Base-by-base conservation (phyloP, 768 basidiomycete genomes). In the Suillus plorans region DNA sequence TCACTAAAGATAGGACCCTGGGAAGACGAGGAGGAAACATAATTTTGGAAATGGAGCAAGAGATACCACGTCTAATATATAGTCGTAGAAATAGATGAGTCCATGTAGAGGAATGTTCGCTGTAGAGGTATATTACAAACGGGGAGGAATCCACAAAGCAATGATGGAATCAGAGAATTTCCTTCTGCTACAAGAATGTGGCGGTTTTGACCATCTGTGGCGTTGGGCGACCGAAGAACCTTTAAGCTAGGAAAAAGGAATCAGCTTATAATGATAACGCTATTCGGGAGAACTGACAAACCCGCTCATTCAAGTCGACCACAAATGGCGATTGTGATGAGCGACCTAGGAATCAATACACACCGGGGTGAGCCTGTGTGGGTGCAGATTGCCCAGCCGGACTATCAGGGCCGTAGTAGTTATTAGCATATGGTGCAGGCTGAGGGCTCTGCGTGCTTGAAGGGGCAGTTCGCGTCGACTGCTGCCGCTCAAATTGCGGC, bases 351-450 rank as follows among this genome's bases (percentile, higher is more conserved):
- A 34, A 6, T 71, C 65, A 73, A 62, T 67, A 83, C 79, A 79
- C 76, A 85, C 82, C 83, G 68, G 83, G 80, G 75, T 83, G 84
- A 65, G 78, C 68, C 69, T 83, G 82, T 31, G 69, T 76, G 45
- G 69, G 75, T 50, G 74, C 69, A 4, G 83, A 82, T 57, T 74
- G 74, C 57, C 79, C 76, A 50, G 81, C 61, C 42, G 72, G 73
- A 41, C 71, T 66, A 20, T 59, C 58, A n/a, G 34, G 64, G 63
- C 36, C 69, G 65, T 77, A 64, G 61, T 80, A 77, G 18, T 70
- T 69, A 62, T 79, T 74, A 60, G 72, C 75, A 64, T 77, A 76
- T 34, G 82, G 80, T 6, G 81, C 80, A 7, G 83, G 78, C 20
- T 71, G 72, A 36, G 78, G 77, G 13, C 75, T 72, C 55, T 83